Percentiles rank a stretch among this genome's conserved stretches.
These are phyloP conservation scores for Cercophora sp. DNA, from an alignment of 495 filamentous ascomycete species.

Conservation along the genomic window DNA sequence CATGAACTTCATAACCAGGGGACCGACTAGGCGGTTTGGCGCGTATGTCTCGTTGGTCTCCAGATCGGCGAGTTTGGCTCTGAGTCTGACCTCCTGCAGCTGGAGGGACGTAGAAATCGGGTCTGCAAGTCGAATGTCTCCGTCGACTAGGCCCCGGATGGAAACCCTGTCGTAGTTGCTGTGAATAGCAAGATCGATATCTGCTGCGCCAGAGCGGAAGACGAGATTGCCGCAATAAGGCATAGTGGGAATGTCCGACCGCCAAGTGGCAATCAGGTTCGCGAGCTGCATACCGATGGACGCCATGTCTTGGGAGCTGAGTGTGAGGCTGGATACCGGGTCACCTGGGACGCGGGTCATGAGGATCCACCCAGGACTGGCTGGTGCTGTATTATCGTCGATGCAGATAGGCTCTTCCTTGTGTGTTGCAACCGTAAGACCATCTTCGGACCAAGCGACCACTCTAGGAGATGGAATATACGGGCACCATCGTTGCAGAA, in stretches of 20 bases:
- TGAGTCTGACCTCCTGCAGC: neutral
- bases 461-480: neutral
- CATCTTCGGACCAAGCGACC: slow-evolving; percentile 9
- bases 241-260: neutral
- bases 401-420: neutral
- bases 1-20: neutral
- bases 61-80: neutral
- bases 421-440: neutral
- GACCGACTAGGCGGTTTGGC: neutral
- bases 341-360: slow-evolving; percentile 1
- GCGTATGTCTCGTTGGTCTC: neutral
- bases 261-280: slow-evolving; percentile 1
- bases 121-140: neutral
- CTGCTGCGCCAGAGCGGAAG: neutral
- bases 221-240: neutral
- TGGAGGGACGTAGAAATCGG: neutral
- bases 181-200: neutral
- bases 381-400: neutral
- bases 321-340: neutral
- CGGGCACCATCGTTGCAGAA: slow-evolving; percentile 9
- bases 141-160: neutral
- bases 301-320: neutral
- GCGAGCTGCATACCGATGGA: slow-evolving; percentile 2
- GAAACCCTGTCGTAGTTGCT: neutral
- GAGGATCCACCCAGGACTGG: slow-evolving; percentile 4